phyloP scores from a whole-genome alignment of 495 filamentous ascomycete species.

The Podospora bellae-mahoneyi region DNA sequence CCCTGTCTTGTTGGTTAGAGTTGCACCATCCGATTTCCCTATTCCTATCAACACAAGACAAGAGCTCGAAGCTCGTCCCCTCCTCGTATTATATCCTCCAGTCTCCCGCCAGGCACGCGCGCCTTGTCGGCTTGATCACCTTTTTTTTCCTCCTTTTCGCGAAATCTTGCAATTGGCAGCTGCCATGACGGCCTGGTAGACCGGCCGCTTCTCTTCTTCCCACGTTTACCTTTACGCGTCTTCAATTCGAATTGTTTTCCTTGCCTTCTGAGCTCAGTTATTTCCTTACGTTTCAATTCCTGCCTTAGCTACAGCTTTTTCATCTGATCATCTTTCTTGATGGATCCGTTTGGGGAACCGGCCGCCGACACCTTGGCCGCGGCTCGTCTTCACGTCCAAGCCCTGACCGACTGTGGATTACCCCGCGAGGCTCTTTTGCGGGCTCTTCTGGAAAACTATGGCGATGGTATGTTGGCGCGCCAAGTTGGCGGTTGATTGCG shows the following conservation, averaged over 20 bases:
- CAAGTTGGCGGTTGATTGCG: background rate
- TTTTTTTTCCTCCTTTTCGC: constrained; percentile 11
- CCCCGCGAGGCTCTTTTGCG: constrained; percentile 33
- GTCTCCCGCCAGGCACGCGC: constrained; percentile 13
- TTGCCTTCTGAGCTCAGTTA: background rate
- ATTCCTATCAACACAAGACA: background rate
- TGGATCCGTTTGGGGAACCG: constrained; percentile 45
- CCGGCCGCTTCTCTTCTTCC: constrained; percentile 19
- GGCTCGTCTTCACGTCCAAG: constrained; percentile 34
- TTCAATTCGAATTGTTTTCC: constrained; percentile 30
- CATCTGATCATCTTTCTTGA: constrained; percentile 12
- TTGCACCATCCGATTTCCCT: background rate
- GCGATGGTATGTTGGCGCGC: constrained; percentile 17
- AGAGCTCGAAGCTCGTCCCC: background rate
- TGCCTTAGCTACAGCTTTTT: background rate
- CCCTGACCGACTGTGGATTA: constrained; percentile 32
- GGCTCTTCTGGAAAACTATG: constrained; percentile 31
- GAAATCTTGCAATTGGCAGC: constrained; percentile 3
- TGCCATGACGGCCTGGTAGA: constrained; percentile 11
- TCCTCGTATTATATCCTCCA: constrained; percentile 19
- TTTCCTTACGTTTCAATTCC: background rate
- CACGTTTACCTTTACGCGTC: constrained; percentile 14
- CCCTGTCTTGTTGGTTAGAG: constrained; percentile 1
- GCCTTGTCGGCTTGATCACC: constrained; percentile 4
- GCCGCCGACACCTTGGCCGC: constrained; percentile 32